phyloP scores from a whole-genome alignment of 2,329 filamentous ascomycete species.

The Aureobasidium zeae region DNA sequence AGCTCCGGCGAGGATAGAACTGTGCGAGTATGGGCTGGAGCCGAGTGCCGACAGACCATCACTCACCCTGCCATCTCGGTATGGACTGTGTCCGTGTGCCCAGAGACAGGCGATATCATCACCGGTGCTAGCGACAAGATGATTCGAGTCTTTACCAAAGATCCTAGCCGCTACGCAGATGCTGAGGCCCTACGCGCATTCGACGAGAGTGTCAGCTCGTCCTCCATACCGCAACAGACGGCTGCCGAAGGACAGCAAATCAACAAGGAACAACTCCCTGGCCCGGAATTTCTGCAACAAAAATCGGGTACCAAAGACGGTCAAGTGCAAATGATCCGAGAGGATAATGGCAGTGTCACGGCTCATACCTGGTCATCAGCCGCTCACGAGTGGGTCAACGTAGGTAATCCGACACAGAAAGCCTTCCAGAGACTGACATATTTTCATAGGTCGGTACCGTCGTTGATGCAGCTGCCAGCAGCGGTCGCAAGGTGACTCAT shows the following conservation, averaged over 20 bases:
- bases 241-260: constrained; percentile 54
- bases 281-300: constrained; percentile 72
- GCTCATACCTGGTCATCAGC: constrained; percentile 76
- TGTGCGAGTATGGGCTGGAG: constrained; percentile 75
- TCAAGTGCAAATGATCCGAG: constrained; percentile 84
- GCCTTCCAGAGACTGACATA: background rate
- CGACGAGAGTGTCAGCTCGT: constrained; percentile 70
- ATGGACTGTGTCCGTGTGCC: constrained; percentile 79
- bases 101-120: constrained; percentile 82
- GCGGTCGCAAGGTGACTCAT: constrained; percentile 53
- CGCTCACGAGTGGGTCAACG: constrained; percentile 29
- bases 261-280: constrained; percentile 86
- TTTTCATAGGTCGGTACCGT: constrained; percentile 73
- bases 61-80: constrained; percentile 95
- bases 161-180: constrained; percentile 58
- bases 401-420: background rate
- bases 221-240: constrained; percentile 80
- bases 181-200: constrained; percentile 41
- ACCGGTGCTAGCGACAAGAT: constrained; percentile 83
- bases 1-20: constrained; percentile 94
- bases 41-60: constrained; percentile 83
- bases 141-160: constrained; percentile 74
- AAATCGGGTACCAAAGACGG: constrained; percentile 92
- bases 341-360: constrained; percentile 70
- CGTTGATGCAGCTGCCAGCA: constrained; percentile 78